A percentile compares a stretch with the other conserved stretches of the same genome.
Evolutionary conservation across 2,329 filamentous ascomycete genomes (phyloP).

Genomic region (Fusarium hainanense): DNA sequence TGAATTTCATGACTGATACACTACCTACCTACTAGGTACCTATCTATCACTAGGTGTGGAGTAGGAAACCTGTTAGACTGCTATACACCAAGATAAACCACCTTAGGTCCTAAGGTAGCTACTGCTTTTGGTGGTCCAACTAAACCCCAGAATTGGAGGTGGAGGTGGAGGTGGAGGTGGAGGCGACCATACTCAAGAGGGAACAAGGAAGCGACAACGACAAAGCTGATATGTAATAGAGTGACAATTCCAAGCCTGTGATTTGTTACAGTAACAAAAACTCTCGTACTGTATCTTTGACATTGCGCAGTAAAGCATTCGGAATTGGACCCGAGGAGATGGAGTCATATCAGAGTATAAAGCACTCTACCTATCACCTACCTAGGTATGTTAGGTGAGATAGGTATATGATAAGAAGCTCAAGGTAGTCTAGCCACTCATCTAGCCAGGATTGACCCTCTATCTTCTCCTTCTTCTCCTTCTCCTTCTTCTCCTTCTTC

Average conservation of each 20-base stretch:
- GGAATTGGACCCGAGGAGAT: slow-evolving; percentile 23
- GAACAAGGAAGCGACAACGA: slow-evolving; percentile 21
- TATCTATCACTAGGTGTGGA: not conserved
- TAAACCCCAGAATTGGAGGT: slow-evolving; percentile 4
- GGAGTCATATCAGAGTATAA: slow-evolving; percentile 16
- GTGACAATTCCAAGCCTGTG: slow-evolving; percentile 6
- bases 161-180: slow-evolving; percentile 17
- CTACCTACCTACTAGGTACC: not conserved
- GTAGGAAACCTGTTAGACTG: too few species aligned
- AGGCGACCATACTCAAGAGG: slow-evolving; percentile 17
- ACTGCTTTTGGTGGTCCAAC: too few species aligned
- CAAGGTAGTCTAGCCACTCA: not conserved
- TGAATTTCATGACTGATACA: slow-evolving; percentile 15
- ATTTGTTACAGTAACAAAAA: not conserved
- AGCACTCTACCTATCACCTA: slow-evolving; percentile 3
- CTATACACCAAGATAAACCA: too few species aligned
- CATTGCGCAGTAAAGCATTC: slow-evolving; percentile 14
- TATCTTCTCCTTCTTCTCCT: not conserved
- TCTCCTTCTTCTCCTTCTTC: not conserved
- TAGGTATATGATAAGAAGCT: slow-evolving; percentile 36
- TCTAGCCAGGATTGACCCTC: not conserved
- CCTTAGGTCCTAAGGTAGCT: too few species aligned
- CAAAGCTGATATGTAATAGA: slow-evolving; percentile 17
- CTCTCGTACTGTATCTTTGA: slow-evolving; percentile 3
- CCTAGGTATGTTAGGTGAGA: too few species aligned